Evolutionary conservation across 192 early-diverging fungal species (phyloP).

Genomic region (Neocallimastix lanati): DNA sequence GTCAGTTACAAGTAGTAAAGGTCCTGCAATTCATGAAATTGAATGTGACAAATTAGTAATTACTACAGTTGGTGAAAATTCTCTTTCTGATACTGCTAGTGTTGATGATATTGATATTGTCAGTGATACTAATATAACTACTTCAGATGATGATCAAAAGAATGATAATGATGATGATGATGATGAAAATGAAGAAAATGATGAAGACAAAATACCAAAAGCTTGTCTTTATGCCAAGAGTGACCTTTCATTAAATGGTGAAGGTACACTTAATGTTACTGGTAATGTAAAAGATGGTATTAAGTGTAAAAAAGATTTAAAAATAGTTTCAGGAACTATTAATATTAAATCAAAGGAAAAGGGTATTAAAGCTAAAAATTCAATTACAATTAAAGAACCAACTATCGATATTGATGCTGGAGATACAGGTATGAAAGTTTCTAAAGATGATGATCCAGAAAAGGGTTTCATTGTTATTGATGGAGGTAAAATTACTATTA

Average conservation of each 20-base stretch:
- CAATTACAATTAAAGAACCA: background rate
- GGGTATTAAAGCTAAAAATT: background rate
- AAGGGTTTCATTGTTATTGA: background rate
- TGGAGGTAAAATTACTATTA: background rate
- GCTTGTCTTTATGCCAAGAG: background rate
- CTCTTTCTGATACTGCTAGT: background rate
- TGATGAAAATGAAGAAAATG: background rate
- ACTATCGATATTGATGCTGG: background rate
- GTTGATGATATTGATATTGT: background rate
- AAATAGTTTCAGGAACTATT: background rate
- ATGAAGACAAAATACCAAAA: background rate
- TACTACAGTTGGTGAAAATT: background rate
- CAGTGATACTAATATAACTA: no score
- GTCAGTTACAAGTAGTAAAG: background rate
- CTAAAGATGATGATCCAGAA: background rate
- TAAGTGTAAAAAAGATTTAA: background rate
- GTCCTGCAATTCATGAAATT: background rate
- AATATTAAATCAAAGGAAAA: background rate
- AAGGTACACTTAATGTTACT: background rate
- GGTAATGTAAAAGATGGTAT: background rate
- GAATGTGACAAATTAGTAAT: background rate
- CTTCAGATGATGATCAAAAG: background rate
- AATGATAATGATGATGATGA: background rate
- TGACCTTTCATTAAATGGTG: background rate
- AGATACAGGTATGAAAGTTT: background rate